Evolutionary conservation across 2,329 filamentous ascomycete species (phyloP), one percentile per base, ranked within the genome.

Genomic region (Chaetomiaceae sp.): DNA sequence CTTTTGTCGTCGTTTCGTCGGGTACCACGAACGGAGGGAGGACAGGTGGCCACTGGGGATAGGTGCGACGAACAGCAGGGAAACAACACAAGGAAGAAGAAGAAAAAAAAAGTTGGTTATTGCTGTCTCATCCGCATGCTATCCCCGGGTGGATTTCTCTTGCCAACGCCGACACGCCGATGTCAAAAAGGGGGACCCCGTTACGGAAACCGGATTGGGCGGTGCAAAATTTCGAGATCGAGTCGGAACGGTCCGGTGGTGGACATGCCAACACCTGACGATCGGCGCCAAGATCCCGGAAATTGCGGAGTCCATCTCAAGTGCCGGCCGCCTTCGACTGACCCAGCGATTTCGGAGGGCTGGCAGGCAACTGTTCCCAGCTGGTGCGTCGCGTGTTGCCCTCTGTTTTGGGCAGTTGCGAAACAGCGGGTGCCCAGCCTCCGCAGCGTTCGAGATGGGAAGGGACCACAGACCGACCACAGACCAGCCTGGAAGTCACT

Each of bases 221-320:
- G 27, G 21, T 40, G 50, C 27, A 35, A 53, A 53, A 48, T 45
- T 44, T 35, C 30, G 23, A 38, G 21, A 17, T 46, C 37, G 31
- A 43, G 39, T 35, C 48, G 27, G 43, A 42, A 23, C 45, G 45
- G 33, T 31, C 38, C 42, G 21, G 44, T 31, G 45, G 38, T 25
- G 40, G 40, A 19, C 38, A 39, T 17, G 30, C 9, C 42, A 40
- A 27, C 30, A 16, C 23, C 42, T 20, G 21, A 25, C 19, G 46
- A 44, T 44, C 21, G 47, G 31, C 39, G 43, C 44, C 16, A 34
- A 21, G 39, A 27, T 42, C 23, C n/a, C 42, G 25, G 7, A 44
- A 27, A 17, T 43, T 54, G 47, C 16, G 51, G 51, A 48, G 44
- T 38, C 34, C n/a, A 13, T 23, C 19, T n/a, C 51, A 53, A 53